A percentile compares a stretch with the other conserved stretches of the same genome.
phyloP scores from a whole-genome alignment of 805 yeast genomes.

The Candida maesae region DNA sequence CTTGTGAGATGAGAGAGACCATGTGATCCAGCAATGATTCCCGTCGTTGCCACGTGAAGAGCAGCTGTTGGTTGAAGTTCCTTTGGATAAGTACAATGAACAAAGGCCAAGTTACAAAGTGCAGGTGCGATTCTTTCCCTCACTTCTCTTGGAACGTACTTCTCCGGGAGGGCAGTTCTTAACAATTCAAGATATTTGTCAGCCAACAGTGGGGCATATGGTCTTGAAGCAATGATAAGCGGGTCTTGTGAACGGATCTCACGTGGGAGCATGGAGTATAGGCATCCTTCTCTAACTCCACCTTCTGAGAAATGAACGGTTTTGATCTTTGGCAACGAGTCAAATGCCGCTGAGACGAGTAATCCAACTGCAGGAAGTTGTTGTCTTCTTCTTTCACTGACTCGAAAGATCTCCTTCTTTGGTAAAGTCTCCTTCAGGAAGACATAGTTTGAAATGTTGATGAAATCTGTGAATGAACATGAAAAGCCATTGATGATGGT shows the following conservation, averaged over 20 bases:
- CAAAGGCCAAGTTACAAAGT: conserved; percentile 68
- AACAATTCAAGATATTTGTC: conserved; percentile 52
- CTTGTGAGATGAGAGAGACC: conserved; percentile 71
- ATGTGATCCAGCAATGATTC: conserved; percentile 71
- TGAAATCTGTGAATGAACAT: conserved; percentile 49
- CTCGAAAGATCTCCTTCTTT: conserved; percentile 48
- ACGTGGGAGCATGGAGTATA: conserved; percentile 58
- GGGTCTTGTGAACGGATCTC: conserved; percentile 65
- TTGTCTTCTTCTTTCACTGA: conserved; percentile 59
- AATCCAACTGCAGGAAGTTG: conserved; percentile 71
- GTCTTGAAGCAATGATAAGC: conserved; percentile 60
- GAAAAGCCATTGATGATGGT: conserved; percentile 69
- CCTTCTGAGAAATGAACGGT: conserved; percentile 71
- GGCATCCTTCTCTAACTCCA: conserved; percentile 73
- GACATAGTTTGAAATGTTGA: conserved; percentile 47
- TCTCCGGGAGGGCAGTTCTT: conserved; percentile 52
- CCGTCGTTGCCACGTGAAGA: conserved; percentile 66
- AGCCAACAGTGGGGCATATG: conserved; percentile 66
- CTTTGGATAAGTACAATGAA: conserved; percentile 72
- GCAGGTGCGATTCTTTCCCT: conserved; percentile 62
- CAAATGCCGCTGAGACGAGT: conserved; percentile 57
- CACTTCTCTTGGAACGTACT: conserved; percentile 55
- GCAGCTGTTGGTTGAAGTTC: conserved; percentile 76
- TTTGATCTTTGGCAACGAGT: conserved; percentile 54
- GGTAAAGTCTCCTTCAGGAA: conserved; percentile 48